phyloP scores from a whole-genome alignment of 2,329 filamentous ascomycete species.

The Alternaria viburni region DNA sequence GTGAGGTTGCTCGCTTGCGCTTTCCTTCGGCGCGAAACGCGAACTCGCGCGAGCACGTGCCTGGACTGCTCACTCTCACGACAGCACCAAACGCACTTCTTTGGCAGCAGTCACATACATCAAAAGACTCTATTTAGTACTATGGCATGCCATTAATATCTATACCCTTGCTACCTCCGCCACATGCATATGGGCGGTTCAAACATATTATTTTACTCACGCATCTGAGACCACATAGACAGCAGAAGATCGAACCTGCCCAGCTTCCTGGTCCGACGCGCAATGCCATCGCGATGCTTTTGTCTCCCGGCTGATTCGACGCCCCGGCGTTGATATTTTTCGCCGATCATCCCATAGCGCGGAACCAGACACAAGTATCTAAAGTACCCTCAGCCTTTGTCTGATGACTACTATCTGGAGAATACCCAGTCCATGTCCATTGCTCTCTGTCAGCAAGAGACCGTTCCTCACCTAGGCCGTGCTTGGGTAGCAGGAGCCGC shows the following conservation, averaged over 20 bases:
- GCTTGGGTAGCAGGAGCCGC: conserved; percentile 16
- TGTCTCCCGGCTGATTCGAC: no score
- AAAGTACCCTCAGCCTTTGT: neutral
- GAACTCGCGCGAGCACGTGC: conserved; percentile 44
- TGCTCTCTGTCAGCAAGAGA: neutral
- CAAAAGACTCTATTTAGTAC: neutral
- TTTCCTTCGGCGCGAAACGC: conserved; percentile 28
- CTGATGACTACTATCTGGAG: neutral
- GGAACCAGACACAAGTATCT: neutral
- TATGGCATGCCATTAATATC: neutral
- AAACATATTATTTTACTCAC: no score
- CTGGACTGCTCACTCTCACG: neutral
- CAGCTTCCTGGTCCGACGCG: neutral
- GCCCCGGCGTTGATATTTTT: neutral
- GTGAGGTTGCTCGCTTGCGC: conserved; percentile 16
- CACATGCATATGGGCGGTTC: no score
- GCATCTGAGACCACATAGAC: neutral
- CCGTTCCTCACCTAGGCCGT: conserved; percentile 25
- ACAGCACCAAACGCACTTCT: neutral
- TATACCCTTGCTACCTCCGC: neutral
- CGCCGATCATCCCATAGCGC: neutral
- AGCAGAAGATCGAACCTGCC: neutral
- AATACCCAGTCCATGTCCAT: neutral
- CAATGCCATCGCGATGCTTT: neutral
- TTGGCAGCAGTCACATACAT: neutral